Evolutionary conservation across 768 basidiomycete species (phyloP), one percentile per base, ranked within the genome.

Genomic region (Hypholoma fasciculare): DNA sequence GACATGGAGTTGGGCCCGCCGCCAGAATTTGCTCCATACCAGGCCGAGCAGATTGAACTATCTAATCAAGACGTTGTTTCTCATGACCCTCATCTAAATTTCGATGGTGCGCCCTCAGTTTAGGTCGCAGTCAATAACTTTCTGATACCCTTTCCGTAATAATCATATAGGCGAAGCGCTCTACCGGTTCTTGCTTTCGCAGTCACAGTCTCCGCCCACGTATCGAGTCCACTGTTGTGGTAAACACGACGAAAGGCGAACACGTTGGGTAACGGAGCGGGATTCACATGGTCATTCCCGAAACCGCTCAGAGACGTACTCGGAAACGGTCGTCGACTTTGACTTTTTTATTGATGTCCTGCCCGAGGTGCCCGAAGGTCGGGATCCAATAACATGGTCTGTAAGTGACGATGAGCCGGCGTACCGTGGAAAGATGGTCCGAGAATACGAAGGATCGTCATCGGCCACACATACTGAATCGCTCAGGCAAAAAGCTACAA

Each of bases 121-220:
- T 12, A 38, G 37, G 37, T 30, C 3, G 30, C 6, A 34, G 39
- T n/a, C 14, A 5, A 34, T 17, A 27, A 9, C 27, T 17, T 39
- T 23, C 9, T 40, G 16, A 49, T 23, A 16, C 20, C n/a, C 19
- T 46, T 17, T 40, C 7, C 42, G n/a, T 44, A 54, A 30, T 49
- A 16, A 17, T 43, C 6, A 19, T n/a, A 4, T 49, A 71, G 70
- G 70, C 46, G 87, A 88, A 64, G 85, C 86, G 0, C 78, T 92
- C 20, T 90, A 89, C 68, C 83, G 88, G 56, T 93, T 90, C 70
- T 73, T 93, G 16, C 80, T 90, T 20, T 76, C 78, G 4, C 83
- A 87, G 52, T 78, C 86, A 1, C 68, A 64, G 34, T 70, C 63
- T 2, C 75, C 72, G 2, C 88, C 88, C 7, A 69, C 62, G n/a